Conservation (phyloP, 495 filamentous ascomycete genomes). For the Penicillium flavigenum region DNA sequence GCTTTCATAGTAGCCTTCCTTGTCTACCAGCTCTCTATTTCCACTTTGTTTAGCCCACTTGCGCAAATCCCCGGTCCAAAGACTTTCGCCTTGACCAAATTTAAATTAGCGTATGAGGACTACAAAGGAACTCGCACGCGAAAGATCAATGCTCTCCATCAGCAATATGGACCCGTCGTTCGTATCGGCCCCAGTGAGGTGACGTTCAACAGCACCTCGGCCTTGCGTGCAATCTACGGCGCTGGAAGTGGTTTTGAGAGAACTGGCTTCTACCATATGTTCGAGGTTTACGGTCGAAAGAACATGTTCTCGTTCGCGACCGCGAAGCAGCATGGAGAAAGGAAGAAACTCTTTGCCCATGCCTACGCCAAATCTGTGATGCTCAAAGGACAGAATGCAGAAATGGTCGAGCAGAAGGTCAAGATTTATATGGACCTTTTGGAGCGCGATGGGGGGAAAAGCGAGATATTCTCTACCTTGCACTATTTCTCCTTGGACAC, state of each 20-base stretch:
- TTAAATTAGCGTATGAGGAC: constrained; percentile 31
- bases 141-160: constrained; percentile 32
- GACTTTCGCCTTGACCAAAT: constrained; percentile 26
- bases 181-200: constrained; percentile 45
- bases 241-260: constrained; percentile 42
- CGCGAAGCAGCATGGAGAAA: constrained; percentile 30
- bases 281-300: constrained; percentile 38
- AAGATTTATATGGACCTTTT: constrained; percentile 31
- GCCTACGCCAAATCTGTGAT: constrained; percentile 41
- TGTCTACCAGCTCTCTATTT: background rate
- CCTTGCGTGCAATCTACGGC: constrained; percentile 39
- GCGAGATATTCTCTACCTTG: constrained; percentile 37
- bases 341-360: constrained; percentile 43
- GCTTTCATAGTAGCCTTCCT: background rate
- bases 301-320: constrained; percentile 39
- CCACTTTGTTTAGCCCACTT: constrained; percentile 5
- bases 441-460: constrained; percentile 11
- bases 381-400: constrained; percentile 15
- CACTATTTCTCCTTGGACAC: constrained; percentile 45
- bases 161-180: constrained; percentile 38
- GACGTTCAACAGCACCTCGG: constrained; percentile 31
- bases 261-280: constrained; percentile 43
- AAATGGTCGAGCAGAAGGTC: constrained; percentile 30
- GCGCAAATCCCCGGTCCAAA: constrained; percentile 29
- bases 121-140: constrained; percentile 34